A percentile compares a stretch with the other conserved stretches of the same genome.
Conservation (phyloP, 1,284 basidiomycete genomes). For the Cystobasidium slooffiae region DNA sequence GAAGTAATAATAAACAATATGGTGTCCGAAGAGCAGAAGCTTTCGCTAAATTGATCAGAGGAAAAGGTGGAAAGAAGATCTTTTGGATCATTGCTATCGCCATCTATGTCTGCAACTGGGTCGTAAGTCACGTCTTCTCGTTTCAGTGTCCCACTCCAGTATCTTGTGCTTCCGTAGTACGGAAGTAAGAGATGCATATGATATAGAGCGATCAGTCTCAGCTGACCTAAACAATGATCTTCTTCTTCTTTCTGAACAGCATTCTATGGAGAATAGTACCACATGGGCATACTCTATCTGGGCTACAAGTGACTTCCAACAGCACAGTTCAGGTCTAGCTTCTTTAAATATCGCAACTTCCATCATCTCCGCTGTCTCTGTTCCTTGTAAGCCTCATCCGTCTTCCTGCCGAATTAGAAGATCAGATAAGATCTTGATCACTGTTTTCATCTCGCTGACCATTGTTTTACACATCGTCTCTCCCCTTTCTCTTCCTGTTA, state of each 20-base stretch:
- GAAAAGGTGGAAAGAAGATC: conserved; percentile 24
- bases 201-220: background rate
- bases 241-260: background rate
- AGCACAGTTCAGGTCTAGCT: conserved; percentile 44
- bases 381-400: conserved; percentile 29
- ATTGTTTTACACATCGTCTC: background rate
- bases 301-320: conserved; percentile 42
- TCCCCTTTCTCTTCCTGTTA: background rate
- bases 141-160: background rate
- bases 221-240: background rate
- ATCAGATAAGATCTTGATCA: conserved; percentile 13
- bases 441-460: background rate
- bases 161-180: background rate
- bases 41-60: conserved; percentile 20
- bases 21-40: conserved; percentile 29
- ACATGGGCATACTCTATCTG: conserved; percentile 41
- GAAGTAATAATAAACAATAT: conserved; percentile 19
- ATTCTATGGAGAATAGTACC: conserved; percentile 42
- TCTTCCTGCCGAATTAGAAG: background rate
- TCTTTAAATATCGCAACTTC: conserved; percentile 41
- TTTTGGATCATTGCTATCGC: conserved; percentile 32
- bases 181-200: background rate
- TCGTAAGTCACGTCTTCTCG: conserved; percentile 7
- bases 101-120: conserved; percentile 37
- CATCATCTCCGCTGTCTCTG: conserved; percentile 43